Conservation (phyloP, 768 basidiomycete species). For the Nevesoporus exiguus region DNA sequence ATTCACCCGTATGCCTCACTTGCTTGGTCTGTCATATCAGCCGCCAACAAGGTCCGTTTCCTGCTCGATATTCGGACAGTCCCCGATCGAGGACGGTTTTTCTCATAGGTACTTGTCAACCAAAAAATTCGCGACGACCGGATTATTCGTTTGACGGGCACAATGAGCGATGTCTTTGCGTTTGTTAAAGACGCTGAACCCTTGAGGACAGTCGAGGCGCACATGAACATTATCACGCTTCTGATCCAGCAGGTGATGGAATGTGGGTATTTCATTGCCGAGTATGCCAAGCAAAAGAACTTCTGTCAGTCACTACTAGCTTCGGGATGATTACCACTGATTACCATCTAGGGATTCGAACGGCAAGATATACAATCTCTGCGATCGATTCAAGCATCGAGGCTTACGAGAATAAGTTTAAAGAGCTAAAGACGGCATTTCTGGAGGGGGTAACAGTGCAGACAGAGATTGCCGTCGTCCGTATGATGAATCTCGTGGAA, state of each 20-base stretch:
- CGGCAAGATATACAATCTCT: not conserved
- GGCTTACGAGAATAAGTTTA: not conserved
- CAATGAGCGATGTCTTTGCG: not conserved
- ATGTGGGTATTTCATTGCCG: constrained; percentile 1
- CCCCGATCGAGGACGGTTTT: not conserved
- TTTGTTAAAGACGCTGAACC: not conserved
- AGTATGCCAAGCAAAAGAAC: not conserved
- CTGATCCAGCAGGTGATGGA: constrained; percentile 2
- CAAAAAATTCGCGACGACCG: not conserved
- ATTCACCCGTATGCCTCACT: not conserved
- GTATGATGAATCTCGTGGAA: not conserved
- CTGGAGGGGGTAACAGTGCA: not conserved
- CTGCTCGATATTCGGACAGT: not conserved
- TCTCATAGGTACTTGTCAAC: not conserved
- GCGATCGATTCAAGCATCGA: not conserved
- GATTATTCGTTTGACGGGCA: not conserved
- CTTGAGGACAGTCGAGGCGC: not conserved
- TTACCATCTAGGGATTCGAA: not conserved
- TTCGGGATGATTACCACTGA: not conserved
- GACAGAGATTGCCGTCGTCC: not conserved
- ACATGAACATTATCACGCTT: not conserved
- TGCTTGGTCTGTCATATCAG: not conserved
- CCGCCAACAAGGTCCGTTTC: not conserved
- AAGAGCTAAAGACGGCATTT: not conserved
- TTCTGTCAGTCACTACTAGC: not conserved